Evolutionary conservation across 164 flowering plant genomes (phyloP), one percentile per base, ranked within the genome.

Genomic region (Cinnamomum micranthum): DNA sequence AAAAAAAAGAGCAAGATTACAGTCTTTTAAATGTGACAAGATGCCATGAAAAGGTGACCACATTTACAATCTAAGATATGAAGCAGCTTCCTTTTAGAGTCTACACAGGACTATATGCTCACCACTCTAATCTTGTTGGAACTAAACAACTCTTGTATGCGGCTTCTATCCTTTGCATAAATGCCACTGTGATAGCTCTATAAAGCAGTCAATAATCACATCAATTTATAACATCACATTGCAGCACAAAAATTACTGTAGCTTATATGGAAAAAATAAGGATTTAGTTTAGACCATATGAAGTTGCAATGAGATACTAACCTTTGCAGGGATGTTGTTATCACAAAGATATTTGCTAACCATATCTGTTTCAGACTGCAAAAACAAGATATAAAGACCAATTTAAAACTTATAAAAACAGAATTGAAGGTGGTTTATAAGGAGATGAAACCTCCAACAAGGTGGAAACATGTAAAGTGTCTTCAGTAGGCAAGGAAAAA

Each of bases 111-210:
- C 24, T 11, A 64, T 68, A 31, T 69, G 28, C 86, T 74, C 75
- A 96, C 99, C 95, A 91, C 97, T 90, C 87, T 82, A 63, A 96
- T 88, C 84, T 89, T 94, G 86, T 94, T 94, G 75, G 88, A 87
- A 79, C 94, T 90, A 83, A 96, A 96, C 58, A 85, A 71, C 69
- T 93, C 92, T 80, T 96, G 99, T 33, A 85, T 79, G n/a, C 88
- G 92, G 69, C 80, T 88, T 50, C 97, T 88, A 60, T 94, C 97
- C 82, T 88, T 96, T 58, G 92, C 85, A 35, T 85, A 85, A 59
- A 96, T 82, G 65, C 97, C 92, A 84, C 99, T 90, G 79, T 96
- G 98, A 75, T 94, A 96, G 85, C 98, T 90, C 98, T 96, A 77
- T 15, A 83, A 73, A 47, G 17, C 50, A 75, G 75, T 23, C 62